Conservation (phyloP, 2,329 filamentous ascomycete genomes). For the Acarospora socialis region DNA sequence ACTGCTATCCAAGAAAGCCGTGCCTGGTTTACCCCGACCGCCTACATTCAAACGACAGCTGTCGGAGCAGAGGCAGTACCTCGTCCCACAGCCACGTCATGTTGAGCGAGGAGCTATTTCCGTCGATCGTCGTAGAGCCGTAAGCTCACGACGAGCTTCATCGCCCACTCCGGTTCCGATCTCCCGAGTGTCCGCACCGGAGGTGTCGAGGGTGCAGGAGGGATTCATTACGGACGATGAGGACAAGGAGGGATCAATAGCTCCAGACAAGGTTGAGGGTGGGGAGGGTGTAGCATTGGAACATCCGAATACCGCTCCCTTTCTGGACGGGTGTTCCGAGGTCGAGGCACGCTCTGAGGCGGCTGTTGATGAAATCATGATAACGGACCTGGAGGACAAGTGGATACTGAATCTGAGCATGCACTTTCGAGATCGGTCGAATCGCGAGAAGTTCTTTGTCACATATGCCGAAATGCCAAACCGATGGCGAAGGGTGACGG, state of each 20-base stretch:
- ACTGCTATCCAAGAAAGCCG: slow-evolving; percentile 41
- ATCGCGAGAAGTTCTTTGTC: slow-evolving; percentile 94
- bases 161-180: slow-evolving; percentile 27
- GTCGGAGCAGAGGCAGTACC: slow-evolving; percentile 61
- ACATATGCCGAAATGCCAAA: slow-evolving; percentile 74
- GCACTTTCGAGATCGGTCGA: slow-evolving; percentile 89
- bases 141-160: slow-evolving; percentile 30
- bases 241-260: background rate
- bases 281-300: no score
- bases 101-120: slow-evolving; percentile 61
- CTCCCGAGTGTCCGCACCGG: slow-evolving; percentile 27
- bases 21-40: slow-evolving; percentile 61
- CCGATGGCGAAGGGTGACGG: slow-evolving; percentile 74
- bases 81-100: slow-evolving; percentile 50
- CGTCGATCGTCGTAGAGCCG: slow-evolving; percentile 29
- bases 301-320: slow-evolving; percentile 18
- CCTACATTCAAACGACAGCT: slow-evolving; percentile 72
- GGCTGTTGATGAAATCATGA: slow-evolving; percentile 39
- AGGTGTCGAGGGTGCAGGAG: slow-evolving; percentile 27
- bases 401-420: slow-evolving; percentile 98
- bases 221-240: background rate
- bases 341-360: slow-evolving; percentile 33
- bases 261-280: slow-evolving; percentile 3
- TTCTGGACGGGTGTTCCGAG: slow-evolving; percentile 27
- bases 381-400: slow-evolving; percentile 68